A percentile compares a stretch with the other conserved stretches of the same genome.
Conservation (phyloP, 345 rosid genomes). For the Brassica juncea region DNA sequence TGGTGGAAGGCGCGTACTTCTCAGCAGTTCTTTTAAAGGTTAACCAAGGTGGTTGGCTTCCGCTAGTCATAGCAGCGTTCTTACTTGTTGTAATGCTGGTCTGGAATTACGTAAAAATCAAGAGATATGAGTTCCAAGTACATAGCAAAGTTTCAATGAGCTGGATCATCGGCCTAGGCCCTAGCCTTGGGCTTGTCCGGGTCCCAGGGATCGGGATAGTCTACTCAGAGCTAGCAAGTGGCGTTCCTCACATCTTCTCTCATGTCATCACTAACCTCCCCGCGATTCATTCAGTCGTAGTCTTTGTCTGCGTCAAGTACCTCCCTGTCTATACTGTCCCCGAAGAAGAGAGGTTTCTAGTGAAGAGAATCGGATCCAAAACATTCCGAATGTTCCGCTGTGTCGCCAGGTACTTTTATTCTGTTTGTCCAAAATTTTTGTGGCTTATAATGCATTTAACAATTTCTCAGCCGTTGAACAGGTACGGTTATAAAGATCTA, state of each 20-base stretch:
- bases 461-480: neutral
- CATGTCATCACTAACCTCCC: neutral
- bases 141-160: neutral
- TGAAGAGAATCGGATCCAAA: neutral
- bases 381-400: neutral
- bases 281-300: neutral
- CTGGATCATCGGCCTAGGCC: neutral
- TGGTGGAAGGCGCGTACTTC: neutral
- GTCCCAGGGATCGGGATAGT: neutral
- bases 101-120: neutral
- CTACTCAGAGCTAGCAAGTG: neutral
- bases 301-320: neutral
- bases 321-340: neutral
- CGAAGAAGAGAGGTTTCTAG: neutral
- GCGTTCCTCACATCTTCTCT: neutral
- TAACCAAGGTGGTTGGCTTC: neutral
- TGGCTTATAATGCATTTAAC: neutral
- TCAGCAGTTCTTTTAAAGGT: neutral
- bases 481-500: neutral
- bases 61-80: neutral
- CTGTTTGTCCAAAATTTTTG: neutral
- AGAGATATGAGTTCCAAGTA: neutral
- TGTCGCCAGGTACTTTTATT: neutral
- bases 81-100: neutral
- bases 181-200: neutral